Base-by-base conservation (phyloP, 495 filamentous ascomycete genomes). In the Tuber umbilicatum region DNA sequence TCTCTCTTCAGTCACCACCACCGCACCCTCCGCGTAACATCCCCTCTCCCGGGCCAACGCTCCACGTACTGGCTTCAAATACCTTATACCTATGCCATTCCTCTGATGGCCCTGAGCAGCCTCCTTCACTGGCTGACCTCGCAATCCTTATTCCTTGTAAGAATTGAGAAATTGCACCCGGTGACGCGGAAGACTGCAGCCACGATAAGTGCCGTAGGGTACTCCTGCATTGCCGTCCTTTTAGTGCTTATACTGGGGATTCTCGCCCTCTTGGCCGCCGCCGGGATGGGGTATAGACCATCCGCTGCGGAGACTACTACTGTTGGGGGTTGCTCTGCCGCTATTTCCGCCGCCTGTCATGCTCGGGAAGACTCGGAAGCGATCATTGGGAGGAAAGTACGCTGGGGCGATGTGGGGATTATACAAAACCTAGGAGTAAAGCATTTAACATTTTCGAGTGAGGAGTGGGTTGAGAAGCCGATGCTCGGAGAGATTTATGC, bases 61-160 rank as follows among this genome's bases (percentile, higher is more conserved):
- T 80, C 81, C 1, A 83, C 83, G 9, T 86, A 85, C 75, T 87
- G 78, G 70, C 83, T 87, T 37, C 75, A 81, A 12, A 71, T 86
- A 0, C 85, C 85, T 1, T 82, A 84, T 14, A 74, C 80, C 12
- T 86, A 86, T 68, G 79, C 78, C 2, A 41, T 86, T 16, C 84
- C 84, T 0, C 71, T 86, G 1, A 75, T 82, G 27, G 31, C 76
- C 5, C 35, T 69, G 41, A 81, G 79, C 14, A 78, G 75, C 0
- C 2, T 81, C 2, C 74, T 85, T 3, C 85, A 86, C 73, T 86
- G 85, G 85, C 79, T 86, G 0, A 75, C 84, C 31, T 85, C 85
- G 0, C 84, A 87, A 69, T 83, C 83, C 27, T 70, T 86, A 1
- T 87, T 85, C 72, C 79, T 85, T 16, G 80, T 78, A 16, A 77